These are phyloP conservation scores for Exophiala sp. DNA, from an alignment of 2,329 filamentous ascomycete species.

Conservation along the genomic window DNA sequence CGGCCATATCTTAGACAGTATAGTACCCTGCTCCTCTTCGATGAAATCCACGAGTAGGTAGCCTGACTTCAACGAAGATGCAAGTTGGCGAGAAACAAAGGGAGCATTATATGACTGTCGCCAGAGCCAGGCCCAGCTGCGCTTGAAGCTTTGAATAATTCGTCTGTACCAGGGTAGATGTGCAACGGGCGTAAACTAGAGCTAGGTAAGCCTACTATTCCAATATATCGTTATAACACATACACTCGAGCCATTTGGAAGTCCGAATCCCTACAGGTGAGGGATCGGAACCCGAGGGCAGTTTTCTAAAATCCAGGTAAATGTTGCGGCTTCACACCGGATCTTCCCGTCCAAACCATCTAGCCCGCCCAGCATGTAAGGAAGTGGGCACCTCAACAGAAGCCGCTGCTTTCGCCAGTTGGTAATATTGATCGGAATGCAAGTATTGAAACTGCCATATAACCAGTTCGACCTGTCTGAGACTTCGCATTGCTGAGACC, in stretches of 20 bases:
- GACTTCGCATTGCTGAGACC: not conserved
- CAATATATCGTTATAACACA: slow-evolving; percentile 29
- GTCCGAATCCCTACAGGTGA: slow-evolving; percentile 29
- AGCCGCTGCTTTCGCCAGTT: slow-evolving; percentile 10
- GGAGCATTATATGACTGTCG: not conserved
- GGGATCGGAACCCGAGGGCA: slow-evolving; percentile 20
- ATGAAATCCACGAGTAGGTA: slow-evolving; percentile 24
- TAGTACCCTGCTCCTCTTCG: slow-evolving; percentile 15
- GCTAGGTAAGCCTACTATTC: slow-evolving; percentile 40
- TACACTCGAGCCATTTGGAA: slow-evolving; percentile 13
- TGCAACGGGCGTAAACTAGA: slow-evolving; percentile 33
- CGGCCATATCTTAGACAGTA: slow-evolving; percentile 17
- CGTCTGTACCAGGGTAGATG: slow-evolving; percentile 1
- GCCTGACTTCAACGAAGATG: slow-evolving; percentile 6
- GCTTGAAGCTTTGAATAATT: not conserved
- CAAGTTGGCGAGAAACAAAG: not conserved
- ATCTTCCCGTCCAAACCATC: slow-evolving; percentile 21
- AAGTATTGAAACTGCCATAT: slow-evolving; percentile 23
- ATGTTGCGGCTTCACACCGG: slow-evolving; percentile 22
- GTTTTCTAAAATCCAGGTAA: slow-evolving; percentile 17
- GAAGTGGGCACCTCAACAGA: slow-evolving; percentile 17
- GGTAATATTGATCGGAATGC: slow-evolving; percentile 17
- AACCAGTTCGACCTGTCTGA: slow-evolving; percentile 16
- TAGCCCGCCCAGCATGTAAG: slow-evolving; percentile 17
- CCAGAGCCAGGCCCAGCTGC: not conserved